Conservation (phyloP, 768 basidiomycete genomes). For the Leccinum pellstonianum region DNA sequence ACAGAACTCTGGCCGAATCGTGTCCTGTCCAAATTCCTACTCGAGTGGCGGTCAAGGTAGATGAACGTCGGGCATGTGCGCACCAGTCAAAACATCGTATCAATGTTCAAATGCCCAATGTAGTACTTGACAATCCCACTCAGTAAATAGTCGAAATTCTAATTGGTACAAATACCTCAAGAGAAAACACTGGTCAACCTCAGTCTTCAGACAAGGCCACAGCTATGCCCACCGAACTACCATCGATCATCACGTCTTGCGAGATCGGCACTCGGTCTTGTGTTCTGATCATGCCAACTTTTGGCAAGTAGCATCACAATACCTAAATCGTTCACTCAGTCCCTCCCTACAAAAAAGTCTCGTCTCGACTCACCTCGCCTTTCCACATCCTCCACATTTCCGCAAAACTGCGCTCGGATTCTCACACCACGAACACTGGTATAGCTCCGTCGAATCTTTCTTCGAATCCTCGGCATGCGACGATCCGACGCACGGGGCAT, state of each 20-base stretch:
- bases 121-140: background rate
- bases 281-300: conserved; percentile 18
- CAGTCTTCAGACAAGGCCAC: background rate
- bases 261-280: conserved; percentile 8
- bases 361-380: conserved; percentile 34
- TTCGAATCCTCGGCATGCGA: background rate
- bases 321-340: background rate
- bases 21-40: background rate
- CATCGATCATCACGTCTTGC: background rate
- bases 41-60: background rate
- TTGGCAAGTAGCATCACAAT: conserved; percentile 19
- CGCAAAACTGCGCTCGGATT: conserved; percentile 58
- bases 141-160: background rate
- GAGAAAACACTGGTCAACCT: background rate
- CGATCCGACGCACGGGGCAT: background rate
- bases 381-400: conserved; percentile 48
- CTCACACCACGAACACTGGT: conserved; percentile 60
- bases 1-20: background rate
- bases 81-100: background rate
- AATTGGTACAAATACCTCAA: too few species aligned
- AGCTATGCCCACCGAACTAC: background rate
- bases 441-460: conserved; percentile 44
- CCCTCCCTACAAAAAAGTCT: background rate
- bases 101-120: background rate
- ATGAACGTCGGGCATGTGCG: background rate